Conservation (phyloP, 495 filamentous ascomycete genomes). For the Xylaria scruposa region DNA sequence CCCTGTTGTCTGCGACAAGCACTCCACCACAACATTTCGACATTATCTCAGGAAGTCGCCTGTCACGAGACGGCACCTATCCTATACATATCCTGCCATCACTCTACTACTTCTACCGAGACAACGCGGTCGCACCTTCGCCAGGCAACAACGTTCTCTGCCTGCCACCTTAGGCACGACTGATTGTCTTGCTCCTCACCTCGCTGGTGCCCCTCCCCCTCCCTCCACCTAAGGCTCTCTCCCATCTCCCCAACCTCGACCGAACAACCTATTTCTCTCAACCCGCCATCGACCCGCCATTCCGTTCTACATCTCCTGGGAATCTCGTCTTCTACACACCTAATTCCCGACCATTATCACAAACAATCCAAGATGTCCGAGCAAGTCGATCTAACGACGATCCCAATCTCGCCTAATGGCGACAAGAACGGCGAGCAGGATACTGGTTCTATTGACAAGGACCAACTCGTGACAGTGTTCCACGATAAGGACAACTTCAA, state of each 20-base stretch:
- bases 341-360: neutral
- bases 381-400: constrained; percentile 66
- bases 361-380: constrained; percentile 49
- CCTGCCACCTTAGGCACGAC: neutral
- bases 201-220: neutral
- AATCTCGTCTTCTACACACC: neutral
- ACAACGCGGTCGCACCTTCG: constrained; percentile 2
- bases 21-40: neutral
- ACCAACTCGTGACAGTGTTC: constrained; percentile 85
- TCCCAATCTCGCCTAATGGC: constrained; percentile 76
- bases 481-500: constrained; percentile 98
- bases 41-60: neutral
- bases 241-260: constrained; percentile 7
- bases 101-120: neutral
- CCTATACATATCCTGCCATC: neutral
- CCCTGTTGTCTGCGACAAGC: constrained; percentile 11
- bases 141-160: neutral
- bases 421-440: constrained; percentile 52
- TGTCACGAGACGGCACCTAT: neutral
- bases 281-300: constrained; percentile 8
- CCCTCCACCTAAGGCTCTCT: neutral
- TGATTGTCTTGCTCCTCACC: neutral
- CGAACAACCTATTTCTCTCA: neutral
- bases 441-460: constrained; percentile 40
- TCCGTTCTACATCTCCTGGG: neutral